A percentile compares a stretch with the other conserved stretches of the same genome.
phyloP scores from a whole-genome alignment of 176 grass and related monocot genomes.

The Musa acuminata region DNA sequence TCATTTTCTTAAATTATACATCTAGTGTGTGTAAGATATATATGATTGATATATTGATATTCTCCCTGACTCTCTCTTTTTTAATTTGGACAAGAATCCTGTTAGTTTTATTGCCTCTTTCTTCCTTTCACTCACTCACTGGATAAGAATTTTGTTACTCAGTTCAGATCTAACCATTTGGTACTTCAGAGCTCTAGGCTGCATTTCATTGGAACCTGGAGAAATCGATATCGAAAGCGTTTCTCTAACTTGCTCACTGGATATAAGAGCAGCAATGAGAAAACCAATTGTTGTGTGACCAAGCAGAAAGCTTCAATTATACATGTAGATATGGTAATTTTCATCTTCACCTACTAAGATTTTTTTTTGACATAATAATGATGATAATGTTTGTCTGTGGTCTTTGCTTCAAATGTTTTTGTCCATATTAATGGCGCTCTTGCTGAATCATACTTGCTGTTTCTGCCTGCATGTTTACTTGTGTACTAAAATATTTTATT shows the following conservation, averaged over 20 bases:
- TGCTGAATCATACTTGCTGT: conserved; percentile 2
- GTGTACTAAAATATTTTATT: conserved; percentile 20
- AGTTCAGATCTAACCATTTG: conserved; percentile 20
- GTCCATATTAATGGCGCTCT: background rate
- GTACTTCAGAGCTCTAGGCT: conserved; percentile 59
- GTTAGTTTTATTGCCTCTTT: too few species aligned
- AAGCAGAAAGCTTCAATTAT: conserved; percentile 55
- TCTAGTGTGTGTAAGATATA: too few species aligned
- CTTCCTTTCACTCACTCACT: background rate
- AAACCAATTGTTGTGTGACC: conserved; percentile 21
- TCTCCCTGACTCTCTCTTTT: too few species aligned
- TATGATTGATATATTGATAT: too few species aligned
- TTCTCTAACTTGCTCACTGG: conserved; percentile 49
- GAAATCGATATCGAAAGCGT: conserved; percentile 73
- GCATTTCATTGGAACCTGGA: conserved; percentile 98
- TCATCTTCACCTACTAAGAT: background rate
- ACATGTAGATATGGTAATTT: conserved; percentile 93
- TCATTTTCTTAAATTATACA: too few species aligned
- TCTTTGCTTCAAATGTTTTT: background rate
- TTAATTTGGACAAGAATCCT: too few species aligned
- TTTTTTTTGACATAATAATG: conserved; percentile 7
- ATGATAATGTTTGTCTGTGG: conserved; percentile 9
- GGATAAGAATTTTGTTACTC: background rate
- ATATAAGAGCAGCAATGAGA: conserved; percentile 37
- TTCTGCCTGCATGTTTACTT: conserved; percentile 7